Conservation (phyloP, 495 filamentous ascomycete species). For the Entonaema liquescens region DNA sequence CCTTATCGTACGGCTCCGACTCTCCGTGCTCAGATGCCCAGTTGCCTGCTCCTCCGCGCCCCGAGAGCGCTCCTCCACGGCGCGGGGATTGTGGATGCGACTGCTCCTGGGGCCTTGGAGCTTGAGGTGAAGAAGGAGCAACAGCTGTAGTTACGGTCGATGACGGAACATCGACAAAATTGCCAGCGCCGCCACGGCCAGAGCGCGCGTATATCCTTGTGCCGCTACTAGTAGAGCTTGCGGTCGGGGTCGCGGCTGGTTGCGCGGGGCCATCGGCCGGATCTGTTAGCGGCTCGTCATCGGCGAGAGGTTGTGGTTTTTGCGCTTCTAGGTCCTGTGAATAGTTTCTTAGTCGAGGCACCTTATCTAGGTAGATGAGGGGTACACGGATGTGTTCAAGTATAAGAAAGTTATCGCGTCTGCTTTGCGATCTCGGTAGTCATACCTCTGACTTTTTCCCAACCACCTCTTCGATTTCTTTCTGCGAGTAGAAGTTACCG, state of each 20-base stretch:
- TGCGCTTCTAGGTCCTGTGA: slow-evolving; percentile 57
- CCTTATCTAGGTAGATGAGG: no score
- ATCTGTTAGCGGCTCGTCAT: slow-evolving; percentile 32
- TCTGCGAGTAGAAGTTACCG: slow-evolving; percentile 67
- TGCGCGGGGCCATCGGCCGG: slow-evolving; percentile 21
- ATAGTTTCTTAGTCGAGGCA: background rate
- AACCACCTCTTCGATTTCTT: slow-evolving; percentile 59
- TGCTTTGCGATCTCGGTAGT: no score
- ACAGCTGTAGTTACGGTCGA: background rate
- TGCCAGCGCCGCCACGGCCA: slow-evolving; percentile 70
- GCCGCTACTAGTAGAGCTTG: slow-evolving; percentile 8
- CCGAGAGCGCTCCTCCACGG: slow-evolving; percentile 40
- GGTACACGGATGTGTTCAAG: no score
- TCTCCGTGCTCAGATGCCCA: slow-evolving; percentile 52
- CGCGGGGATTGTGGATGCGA: background rate
- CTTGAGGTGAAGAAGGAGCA: slow-evolving; percentile 25
- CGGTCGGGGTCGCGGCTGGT: slow-evolving; percentile 3
- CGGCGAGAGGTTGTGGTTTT: slow-evolving; percentile 33
- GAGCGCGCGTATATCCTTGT: slow-evolving; percentile 56
- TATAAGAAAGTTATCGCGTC: background rate
- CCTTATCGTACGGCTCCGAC: slow-evolving; percentile 44
- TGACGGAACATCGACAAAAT: slow-evolving; percentile 57
- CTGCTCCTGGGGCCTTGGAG: background rate
- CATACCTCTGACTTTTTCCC: slow-evolving; percentile 44
- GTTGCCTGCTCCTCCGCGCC: slow-evolving; percentile 70